Conservation (phyloP, 1,284 basidiomycete species). For the Schizophyllum commune region DNA sequence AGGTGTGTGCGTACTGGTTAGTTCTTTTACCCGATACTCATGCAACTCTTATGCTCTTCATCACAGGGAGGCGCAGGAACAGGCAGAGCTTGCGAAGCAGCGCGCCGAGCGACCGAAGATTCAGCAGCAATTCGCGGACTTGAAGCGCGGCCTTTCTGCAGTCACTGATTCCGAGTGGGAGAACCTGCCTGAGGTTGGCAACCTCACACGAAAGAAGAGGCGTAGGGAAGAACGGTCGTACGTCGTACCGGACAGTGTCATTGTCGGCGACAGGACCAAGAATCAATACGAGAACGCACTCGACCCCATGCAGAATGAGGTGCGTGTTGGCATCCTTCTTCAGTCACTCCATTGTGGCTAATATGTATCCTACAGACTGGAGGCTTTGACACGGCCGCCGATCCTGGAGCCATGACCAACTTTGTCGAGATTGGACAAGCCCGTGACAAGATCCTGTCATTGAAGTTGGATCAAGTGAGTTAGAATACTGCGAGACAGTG, state of each 20-base stretch:
- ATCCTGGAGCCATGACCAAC: constrained; percentile 79
- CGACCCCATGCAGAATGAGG: constrained; percentile 65
- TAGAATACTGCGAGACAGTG: background rate
- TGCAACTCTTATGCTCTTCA: constrained; percentile 20
- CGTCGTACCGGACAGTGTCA: constrained; percentile 88
- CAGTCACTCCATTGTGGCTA: background rate
- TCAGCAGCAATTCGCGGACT: constrained; percentile 89
- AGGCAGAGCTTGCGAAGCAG: constrained; percentile 62
- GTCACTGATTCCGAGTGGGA: constrained; percentile 95
- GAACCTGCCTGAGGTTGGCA: constrained; percentile 91
- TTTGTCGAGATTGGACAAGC: constrained; percentile 98
- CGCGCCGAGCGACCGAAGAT: constrained; percentile 83
- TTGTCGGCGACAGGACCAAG: constrained; percentile 75
- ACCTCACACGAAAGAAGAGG: constrained; percentile 88
- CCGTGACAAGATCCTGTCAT: constrained; percentile 87
- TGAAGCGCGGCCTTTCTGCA: constrained; percentile 83
- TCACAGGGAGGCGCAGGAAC: constrained; percentile 67
- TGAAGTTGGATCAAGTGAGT: constrained; percentile 85
- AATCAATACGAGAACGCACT: constrained; percentile 71
- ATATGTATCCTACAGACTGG: constrained; percentile 33
- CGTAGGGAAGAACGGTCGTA: constrained; percentile 81
- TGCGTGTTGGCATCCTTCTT: constrained; percentile 19
- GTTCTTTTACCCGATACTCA: constrained; percentile 23
- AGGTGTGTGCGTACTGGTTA: constrained; percentile 55
- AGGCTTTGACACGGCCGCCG: constrained; percentile 75